Evolutionary conservation across 495 filamentous ascomycete genomes (phyloP).

Genomic region (Penicillium ucsense): DNA sequence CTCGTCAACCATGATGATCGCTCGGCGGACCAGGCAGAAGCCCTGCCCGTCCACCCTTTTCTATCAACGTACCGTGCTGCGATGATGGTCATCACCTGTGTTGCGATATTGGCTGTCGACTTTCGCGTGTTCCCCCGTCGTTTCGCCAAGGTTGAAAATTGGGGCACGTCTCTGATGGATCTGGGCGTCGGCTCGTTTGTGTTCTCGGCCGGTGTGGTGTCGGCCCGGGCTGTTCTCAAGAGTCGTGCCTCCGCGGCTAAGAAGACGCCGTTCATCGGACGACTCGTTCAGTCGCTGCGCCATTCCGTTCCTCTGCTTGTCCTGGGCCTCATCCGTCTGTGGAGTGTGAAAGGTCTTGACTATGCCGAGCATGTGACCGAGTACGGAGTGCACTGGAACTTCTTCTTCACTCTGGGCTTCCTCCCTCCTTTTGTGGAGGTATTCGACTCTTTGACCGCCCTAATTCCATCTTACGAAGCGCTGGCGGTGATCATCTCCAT

Average conservation of each 20-base stretch:
- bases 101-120: slow-evolving; percentile 94
- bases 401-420: slow-evolving; percentile 93
- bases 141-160: slow-evolving; percentile 95
- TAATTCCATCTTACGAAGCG: slow-evolving; percentile 62
- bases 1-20: slow-evolving; percentile 21
- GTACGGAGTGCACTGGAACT: slow-evolving; percentile 99
- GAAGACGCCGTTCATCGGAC: slow-evolving; percentile 34
- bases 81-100: slow-evolving; percentile 89
- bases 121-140: slow-evolving; percentile 86
- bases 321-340: slow-evolving; percentile 70
- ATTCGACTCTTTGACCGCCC: slow-evolving; percentile 50
- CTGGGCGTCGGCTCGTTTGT: slow-evolving; percentile 96
- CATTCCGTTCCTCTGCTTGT: slow-evolving; percentile 76
- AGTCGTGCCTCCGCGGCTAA: slow-evolving; percentile 38
- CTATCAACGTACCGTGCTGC: slow-evolving; percentile 79
- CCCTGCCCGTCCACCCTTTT: slow-evolving; percentile 77
- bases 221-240: slow-evolving; percentile 76
- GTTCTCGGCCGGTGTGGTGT: slow-evolving; percentile 89
- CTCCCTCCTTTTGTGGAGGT: slow-evolving; percentile 86
- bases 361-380: slow-evolving; percentile 97
- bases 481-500: slow-evolving; percentile 56
- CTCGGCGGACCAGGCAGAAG: slow-evolving; percentile 22
- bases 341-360: slow-evolving; percentile 86
- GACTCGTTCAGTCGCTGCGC: slow-evolving; percentile 55
- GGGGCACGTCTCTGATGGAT: slow-evolving; percentile 98